These are phyloP conservation scores for Globisporangium acanthophoron DNA, from an alignment of 352 stramenopile genomes.

Conservation along the genomic window DNA sequence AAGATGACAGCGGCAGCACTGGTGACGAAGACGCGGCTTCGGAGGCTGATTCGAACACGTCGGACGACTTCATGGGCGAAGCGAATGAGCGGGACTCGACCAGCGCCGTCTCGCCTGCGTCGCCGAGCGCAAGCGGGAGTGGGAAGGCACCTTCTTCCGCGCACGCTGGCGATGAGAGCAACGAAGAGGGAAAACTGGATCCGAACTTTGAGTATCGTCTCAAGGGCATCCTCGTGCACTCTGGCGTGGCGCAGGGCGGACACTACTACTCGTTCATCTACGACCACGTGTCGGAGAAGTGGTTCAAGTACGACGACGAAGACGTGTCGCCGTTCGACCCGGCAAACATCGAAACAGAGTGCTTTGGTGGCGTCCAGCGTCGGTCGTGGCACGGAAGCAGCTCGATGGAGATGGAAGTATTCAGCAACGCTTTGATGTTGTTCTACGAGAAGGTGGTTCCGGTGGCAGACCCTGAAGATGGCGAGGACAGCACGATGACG, in stretches of 20 bases:
- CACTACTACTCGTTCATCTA: slow-evolving; percentile 98
- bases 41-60: slow-evolving; percentile 44
- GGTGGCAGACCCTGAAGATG: slow-evolving; percentile 19
- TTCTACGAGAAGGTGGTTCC: slow-evolving; percentile 98
- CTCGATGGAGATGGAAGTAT: slow-evolving; percentile 97
- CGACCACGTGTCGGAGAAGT: slow-evolving; percentile 90
- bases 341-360: slow-evolving; percentile 94
- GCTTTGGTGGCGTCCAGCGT: slow-evolving; percentile 96
- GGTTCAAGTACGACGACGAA: slow-evolving; percentile 99
- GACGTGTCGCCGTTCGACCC: slow-evolving; percentile 98
- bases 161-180: slow-evolving; percentile 2
- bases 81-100: slow-evolving; percentile 26
- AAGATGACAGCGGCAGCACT: slow-evolving; percentile 25
- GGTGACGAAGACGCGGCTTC: slow-evolving; percentile 49
- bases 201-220: slow-evolving; percentile 96
- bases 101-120: slow-evolving; percentile 13
- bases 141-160: slow-evolving; percentile 10
- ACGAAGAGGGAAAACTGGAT: slow-evolving; percentile 44
- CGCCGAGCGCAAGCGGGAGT: slow-evolving; percentile 17
- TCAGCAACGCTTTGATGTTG: slow-evolving; percentile 98
- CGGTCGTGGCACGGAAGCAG: slow-evolving; percentile 93
- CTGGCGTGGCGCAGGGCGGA: slow-evolving; percentile 96
- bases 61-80: slow-evolving; percentile 59
- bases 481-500: slow-evolving; percentile 21
- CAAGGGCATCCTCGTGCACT: slow-evolving; percentile 97